These are phyloP conservation scores for Allomyces javanicus DNA, from an alignment of 192 early-diverging fungal species.

Conservation along the genomic window DNA sequence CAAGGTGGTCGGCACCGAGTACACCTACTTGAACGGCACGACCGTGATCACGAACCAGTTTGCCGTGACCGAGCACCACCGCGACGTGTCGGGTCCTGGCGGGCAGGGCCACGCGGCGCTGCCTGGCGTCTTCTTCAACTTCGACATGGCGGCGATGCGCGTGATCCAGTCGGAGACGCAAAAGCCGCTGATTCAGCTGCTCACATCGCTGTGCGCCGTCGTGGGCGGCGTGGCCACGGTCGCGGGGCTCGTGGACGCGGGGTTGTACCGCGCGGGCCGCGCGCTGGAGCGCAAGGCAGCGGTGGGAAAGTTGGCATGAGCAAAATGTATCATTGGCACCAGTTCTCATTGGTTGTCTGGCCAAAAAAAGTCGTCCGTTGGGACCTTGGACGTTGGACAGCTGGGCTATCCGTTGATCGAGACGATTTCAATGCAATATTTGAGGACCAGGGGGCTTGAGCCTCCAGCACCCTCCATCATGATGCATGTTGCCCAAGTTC, in stretches of 20 bases:
- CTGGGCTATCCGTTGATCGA: too few relatives aligned
- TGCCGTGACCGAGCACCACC: conserved; percentile 74
- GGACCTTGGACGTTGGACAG: too few relatives aligned
- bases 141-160: conserved; percentile 92
- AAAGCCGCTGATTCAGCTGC: conserved; percentile 66
- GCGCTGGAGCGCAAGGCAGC: conserved; percentile 56
- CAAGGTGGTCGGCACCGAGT: conserved; percentile 79
- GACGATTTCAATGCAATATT: too few relatives aligned
- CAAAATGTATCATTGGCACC: background rate
- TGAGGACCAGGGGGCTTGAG: too few relatives aligned
- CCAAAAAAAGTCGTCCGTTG: too few relatives aligned
- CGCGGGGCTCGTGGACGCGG: conserved; percentile 66
- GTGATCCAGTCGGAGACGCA: conserved; percentile 64
- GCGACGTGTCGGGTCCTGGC: conserved; percentile 18
- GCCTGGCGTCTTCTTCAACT: conserved; percentile 74
- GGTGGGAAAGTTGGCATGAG: conserved; percentile 51
- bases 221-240: conserved; percentile 93
- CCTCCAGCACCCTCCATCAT: too few relatives aligned
- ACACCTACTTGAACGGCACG: conserved; percentile 43
- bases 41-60: conserved; percentile 80
- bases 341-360: too few relatives aligned
- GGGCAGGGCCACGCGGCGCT: background rate
- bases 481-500: too few relatives aligned
- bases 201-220: conserved; percentile 79
- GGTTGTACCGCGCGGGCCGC: conserved; percentile 73